Conservation (phyloP, 371 early-diverging fungal species). For the Batkoa obscura region DNA sequence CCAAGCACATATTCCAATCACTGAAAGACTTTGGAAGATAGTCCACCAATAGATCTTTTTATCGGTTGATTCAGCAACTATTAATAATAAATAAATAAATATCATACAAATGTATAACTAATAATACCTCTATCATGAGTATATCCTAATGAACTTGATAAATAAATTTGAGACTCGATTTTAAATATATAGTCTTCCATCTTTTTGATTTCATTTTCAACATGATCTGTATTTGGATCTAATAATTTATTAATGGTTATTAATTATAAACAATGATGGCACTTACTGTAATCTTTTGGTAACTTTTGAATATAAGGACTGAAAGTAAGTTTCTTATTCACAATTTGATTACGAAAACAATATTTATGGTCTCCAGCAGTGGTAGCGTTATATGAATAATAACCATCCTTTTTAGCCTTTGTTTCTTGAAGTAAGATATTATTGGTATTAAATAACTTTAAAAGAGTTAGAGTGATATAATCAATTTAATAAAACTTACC, state of each 20-base stretch:
- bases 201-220: neutral
- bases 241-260: neutral
- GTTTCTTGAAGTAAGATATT: neutral
- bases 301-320: neutral
- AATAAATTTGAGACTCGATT: neutral
- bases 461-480: neutral
- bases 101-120: neutral
- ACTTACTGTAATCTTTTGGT: neutral
- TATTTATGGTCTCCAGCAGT: constrained; percentile 1
- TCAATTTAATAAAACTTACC: neutral
- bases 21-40: neutral
- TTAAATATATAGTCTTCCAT: neutral
- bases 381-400: constrained; percentile 2
- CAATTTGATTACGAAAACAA: neutral
- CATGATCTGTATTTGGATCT: neutral
- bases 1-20: neutral
- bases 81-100: neutral
- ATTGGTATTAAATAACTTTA: neutral
- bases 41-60: neutral
- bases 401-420: neutral
- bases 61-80: neutral
- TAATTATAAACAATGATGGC: neutral
- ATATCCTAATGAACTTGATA: neutral
- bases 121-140: neutral
- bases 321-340: neutral